A percentile compares a stretch with the other conserved stretches of the same genome.
phyloP scores from a whole-genome alignment of 768 basidiomycete species.

The Leucocoprinus sp. region DNA sequence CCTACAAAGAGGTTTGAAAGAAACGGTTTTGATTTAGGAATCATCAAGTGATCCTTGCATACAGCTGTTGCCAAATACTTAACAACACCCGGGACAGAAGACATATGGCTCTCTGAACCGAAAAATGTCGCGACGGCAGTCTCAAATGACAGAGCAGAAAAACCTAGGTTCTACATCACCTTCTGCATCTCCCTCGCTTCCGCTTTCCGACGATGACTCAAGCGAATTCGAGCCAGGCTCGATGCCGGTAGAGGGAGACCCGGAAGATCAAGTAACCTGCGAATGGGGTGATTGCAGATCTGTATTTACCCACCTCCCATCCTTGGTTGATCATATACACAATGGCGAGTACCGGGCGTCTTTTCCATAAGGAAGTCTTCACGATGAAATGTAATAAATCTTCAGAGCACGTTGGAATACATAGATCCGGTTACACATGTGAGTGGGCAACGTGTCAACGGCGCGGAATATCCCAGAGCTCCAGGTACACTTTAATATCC shows the following conservation, averaged over 20 bases:
- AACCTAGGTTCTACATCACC: not conserved
- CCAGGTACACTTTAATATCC: constrained; percentile 83
- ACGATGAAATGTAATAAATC: constrained; percentile 3
- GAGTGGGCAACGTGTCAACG: constrained; percentile 82
- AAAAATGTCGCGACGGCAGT: constrained; percentile 2
- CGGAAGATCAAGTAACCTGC: constrained; percentile 61
- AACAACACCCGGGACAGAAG: constrained; percentile 1
- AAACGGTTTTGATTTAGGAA: no score
- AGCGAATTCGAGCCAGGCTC: constrained; percentile 9
- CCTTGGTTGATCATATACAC: constrained; percentile 79
- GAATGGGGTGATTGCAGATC: constrained; percentile 77
- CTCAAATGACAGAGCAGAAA: not conserved
- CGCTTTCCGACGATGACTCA: constrained; percentile 1
- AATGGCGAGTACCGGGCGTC: constrained; percentile 42
- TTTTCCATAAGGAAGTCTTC: not conserved
- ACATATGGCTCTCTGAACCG: not conserved
- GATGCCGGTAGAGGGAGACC: constrained; percentile 1
- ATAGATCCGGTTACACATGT: constrained; percentile 82
- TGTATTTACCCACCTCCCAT: constrained; percentile 65
- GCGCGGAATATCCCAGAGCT: constrained; percentile 77
- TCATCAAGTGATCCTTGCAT: no score
- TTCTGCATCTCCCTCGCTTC: constrained; percentile 2
- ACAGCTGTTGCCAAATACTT: constrained; percentile 6
- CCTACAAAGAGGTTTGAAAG: no score
- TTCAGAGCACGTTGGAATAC: constrained; percentile 72